These are phyloP conservation scores for Backusella luteola DNA, from an alignment of 192 early-diverging fungal genomes.

Conservation along the genomic window DNA sequence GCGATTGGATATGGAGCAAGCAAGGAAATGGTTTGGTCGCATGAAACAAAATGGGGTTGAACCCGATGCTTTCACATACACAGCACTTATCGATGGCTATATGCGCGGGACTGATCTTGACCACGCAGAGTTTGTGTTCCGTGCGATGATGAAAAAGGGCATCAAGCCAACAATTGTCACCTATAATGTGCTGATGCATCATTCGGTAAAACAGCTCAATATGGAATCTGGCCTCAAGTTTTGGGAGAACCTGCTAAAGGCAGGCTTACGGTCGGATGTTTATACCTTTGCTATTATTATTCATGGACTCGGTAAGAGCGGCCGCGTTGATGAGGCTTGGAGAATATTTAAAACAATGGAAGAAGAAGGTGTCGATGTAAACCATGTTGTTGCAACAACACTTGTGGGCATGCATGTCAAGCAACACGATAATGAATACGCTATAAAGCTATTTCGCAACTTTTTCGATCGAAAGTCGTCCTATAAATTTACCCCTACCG, in stretches of 20 bases:
- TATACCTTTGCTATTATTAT: constrained; percentile 42
- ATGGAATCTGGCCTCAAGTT: constrained; percentile 36
- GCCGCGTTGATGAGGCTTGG: constrained; percentile 39
- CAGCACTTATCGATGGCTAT: constrained; percentile 38
- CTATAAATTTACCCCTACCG: not conserved
- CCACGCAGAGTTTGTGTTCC: constrained; percentile 33
- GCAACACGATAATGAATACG: constrained; percentile 28
- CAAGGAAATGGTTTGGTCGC: constrained; percentile 24
- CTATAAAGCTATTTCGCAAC: constrained; percentile 22
- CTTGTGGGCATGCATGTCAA: constrained; percentile 35
- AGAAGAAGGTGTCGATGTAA: constrained; percentile 10
- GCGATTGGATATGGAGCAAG: constrained; percentile 24
- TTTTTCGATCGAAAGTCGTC: constrained; percentile 20
- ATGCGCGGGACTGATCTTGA: constrained; percentile 27
- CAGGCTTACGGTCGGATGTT: constrained; percentile 36
- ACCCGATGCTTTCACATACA: constrained; percentile 33
- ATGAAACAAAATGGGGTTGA: constrained; percentile 23
- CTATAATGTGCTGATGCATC: constrained; percentile 43
- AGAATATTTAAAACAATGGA: constrained; percentile 31
- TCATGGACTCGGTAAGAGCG: constrained; percentile 22
- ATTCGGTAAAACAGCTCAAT: constrained; percentile 31
- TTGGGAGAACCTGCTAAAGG: constrained; percentile 26
- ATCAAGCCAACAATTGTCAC: constrained; percentile 38
- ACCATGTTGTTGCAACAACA: constrained; percentile 24
- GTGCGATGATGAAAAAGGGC: constrained; percentile 28